A percentile compares a stretch with the other conserved stretches of the same genome.
Evolutionary conservation across 257 asterid species (phyloP).

Genomic region (Buddleja alternifolia): DNA sequence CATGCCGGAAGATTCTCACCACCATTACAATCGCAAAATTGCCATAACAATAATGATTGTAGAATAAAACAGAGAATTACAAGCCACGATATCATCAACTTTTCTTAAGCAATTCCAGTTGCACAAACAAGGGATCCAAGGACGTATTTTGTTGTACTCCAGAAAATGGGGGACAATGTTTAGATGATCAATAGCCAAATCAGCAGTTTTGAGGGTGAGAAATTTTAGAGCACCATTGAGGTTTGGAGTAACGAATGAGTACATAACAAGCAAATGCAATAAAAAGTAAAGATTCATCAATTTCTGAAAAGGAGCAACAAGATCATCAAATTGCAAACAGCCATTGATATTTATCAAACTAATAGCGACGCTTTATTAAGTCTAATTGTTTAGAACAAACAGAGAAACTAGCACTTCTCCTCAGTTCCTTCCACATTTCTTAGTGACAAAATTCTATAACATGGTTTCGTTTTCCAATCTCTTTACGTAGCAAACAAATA

Average conservation of each 20-base stretch:
- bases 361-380: not conserved
- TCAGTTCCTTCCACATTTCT: conserved; percentile 31
- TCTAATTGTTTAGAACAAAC: conserved; percentile 19
- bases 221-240: too few species aligned
- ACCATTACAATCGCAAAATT: not conserved
- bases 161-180: not conserved
- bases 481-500: conserved; percentile 39
- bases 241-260: not conserved
- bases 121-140: too few species aligned
- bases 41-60: not conserved
- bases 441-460: conserved; percentile 40
- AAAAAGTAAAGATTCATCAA: conserved; percentile 3
- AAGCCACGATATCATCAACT: too few species aligned
- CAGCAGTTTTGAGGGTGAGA: too few species aligned
- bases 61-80: too few species aligned
- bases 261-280: conserved; percentile 12
- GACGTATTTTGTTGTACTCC: not conserved
- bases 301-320: not conserved
- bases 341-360: conserved; percentile 23
- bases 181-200: too few species aligned
- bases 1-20: too few species aligned
- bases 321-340: conserved; percentile 11
- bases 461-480: conserved; percentile 39
- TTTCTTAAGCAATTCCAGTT: not conserved
- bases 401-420: conserved; percentile 33